These are phyloP conservation scores for Boletus reticuloceps DNA, from an alignment of 768 basidiomycete genomes.

Conservation along the genomic window DNA sequence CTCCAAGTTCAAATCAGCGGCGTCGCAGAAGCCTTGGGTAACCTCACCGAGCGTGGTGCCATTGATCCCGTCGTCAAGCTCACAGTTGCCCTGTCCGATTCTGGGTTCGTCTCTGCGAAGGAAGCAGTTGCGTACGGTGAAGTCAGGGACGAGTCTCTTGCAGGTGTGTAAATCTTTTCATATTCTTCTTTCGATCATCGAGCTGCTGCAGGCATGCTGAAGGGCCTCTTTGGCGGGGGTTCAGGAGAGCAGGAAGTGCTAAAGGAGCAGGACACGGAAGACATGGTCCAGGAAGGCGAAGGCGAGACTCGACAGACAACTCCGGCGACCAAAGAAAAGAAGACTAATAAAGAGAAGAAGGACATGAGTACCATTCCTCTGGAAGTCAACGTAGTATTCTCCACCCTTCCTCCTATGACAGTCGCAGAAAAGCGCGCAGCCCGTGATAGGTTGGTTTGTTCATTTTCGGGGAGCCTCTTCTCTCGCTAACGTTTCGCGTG, in stretches of 20 bases:
- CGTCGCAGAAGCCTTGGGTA: conserved; percentile 72
- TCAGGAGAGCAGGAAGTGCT: conserved; percentile 34
- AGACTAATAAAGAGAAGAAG: conserved; percentile 36
- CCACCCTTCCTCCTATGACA: conserved; percentile 71
- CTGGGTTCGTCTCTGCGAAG: conserved; percentile 78
- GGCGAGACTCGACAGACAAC: conserved; percentile 20
- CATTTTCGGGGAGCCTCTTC: neutral
- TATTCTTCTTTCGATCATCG: conserved; percentile 8
- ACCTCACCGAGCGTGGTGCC: conserved; percentile 80
- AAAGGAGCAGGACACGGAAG: conserved; percentile 27
- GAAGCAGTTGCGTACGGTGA: conserved; percentile 81
- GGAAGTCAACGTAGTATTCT: conserved; percentile 58
- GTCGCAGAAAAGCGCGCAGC: conserved; percentile 72
- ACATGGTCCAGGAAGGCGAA: conserved; percentile 28
- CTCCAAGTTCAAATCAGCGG: conserved; percentile 71
- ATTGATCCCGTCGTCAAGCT: conserved; percentile 85
- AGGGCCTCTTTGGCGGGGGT: conserved; percentile 77
- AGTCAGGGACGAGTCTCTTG: conserved; percentile 74
- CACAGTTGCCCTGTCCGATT: conserved; percentile 78
- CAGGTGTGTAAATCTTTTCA: conserved; percentile 44
- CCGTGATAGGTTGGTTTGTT: conserved; percentile 58
- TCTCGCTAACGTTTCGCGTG: conserved; percentile 3
- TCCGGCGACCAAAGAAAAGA: conserved; percentile 35
- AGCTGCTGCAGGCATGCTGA: conserved; percentile 65
- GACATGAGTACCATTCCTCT: conserved; percentile 61